Base-by-base conservation (phyloP, 2,329 filamentous ascomycete species). In the Paraconiothyrium brasiliense region DNA sequence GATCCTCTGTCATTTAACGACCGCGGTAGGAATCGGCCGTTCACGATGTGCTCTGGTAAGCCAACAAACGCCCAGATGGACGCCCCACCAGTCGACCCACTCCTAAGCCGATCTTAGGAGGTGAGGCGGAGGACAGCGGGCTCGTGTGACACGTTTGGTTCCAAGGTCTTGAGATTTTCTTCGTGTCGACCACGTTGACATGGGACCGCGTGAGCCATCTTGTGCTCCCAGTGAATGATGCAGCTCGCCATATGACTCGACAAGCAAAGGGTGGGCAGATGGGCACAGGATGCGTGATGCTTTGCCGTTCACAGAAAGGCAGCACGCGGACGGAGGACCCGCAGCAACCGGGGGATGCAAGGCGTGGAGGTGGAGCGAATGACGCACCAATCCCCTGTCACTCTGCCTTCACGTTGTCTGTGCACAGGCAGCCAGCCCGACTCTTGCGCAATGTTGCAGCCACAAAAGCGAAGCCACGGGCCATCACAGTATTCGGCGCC, bases 401-500 rank as follows among this genome's bases (percentile, higher is more conserved):
- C 39, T 46, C 27, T 22, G 6, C 7, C 20, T 44, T 32, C 51
- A 54, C 51, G 51, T 54, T 54, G 37, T 22, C 39, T 44, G 52
- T 46, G 37, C 35, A 54, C 51, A 54, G 35, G 49, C 49, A 50
- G 48, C 13, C 27, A 24, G n/a, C 32, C 34, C 49, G 49, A 43
- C 50, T 43, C 11, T 54, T 54, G 51, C 39, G 24, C 39, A 30
- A 30, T 44, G 27, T 39, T 41, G 35, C 50, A 46, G 39, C 52
- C 52, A 44, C 52, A 8, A 5, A 32, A 22, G 27, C 27, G 16
- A 34, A 22, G 7, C 35, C 22, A 13, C 24, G 51, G 24, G 35
- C 50, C 50, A 46, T 55, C 52, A 46, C 30, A 55, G 39, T 55
- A 16, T 30, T 54, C 51, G 14, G 46, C 35, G 43, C 34, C 52